Conservation (phyloP, 306 rosid genomes). For the Hippophae gyantsensis region DNA sequence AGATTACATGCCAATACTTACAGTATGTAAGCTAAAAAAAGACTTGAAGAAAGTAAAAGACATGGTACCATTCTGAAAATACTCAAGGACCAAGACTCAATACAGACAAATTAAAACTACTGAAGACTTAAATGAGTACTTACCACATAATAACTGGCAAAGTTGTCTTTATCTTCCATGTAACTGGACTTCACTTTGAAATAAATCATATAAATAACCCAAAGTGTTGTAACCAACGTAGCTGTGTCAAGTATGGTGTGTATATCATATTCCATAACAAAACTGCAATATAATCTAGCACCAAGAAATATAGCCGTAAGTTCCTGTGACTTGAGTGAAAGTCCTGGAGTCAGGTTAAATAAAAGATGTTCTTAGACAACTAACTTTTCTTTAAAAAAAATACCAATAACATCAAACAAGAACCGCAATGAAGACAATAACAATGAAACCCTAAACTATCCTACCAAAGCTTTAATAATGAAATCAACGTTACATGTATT, state of each 20-base stretch:
- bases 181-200: constrained; percentile 52
- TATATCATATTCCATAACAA: constrained; percentile 73
- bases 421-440: too few species aligned
- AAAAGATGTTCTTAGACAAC: background rate
- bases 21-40: too few species aligned
- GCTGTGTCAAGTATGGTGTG: constrained; percentile 69
- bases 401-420: background rate
- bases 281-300: constrained; percentile 66
- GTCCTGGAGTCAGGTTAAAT: constrained; percentile 33
- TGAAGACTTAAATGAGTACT: constrained; percentile 10
- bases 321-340: constrained; percentile 73
- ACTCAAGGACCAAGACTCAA: too few species aligned
- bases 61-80: too few species aligned
- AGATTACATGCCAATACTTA: too few species aligned
- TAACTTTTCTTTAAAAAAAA: background rate
- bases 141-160: constrained; percentile 51
- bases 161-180: constrained; percentile 59
- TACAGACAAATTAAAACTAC: too few species aligned
- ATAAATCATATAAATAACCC: constrained; percentile 71
- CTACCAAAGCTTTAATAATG: too few species aligned
- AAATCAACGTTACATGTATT: too few species aligned
- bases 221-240: constrained; percentile 54
- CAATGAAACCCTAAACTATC: too few species aligned
- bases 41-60: too few species aligned
- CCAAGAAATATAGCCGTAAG: constrained; percentile 63